phyloP scores from a whole-genome alignment of 2,329 filamentous ascomycete species.

The Plenodomus lindquistii region DNA sequence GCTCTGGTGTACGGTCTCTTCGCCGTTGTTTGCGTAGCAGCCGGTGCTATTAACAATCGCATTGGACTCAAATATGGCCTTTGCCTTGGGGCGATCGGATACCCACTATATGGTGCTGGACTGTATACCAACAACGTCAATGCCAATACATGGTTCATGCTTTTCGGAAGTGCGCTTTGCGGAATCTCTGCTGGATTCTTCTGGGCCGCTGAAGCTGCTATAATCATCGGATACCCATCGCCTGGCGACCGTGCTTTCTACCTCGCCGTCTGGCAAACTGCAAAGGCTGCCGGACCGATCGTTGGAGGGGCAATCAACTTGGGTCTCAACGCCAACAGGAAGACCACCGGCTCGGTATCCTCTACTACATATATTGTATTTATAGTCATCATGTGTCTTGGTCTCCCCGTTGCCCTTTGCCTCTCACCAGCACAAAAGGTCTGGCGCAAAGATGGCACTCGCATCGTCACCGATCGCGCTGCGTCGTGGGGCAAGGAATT shows the following conservation, averaged over 20 bases:
- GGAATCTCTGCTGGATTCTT: slow-evolving; percentile 49
- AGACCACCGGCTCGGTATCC: slow-evolving; percentile 45
- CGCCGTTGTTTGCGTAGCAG: slow-evolving; percentile 35
- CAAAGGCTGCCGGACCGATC: slow-evolving; percentile 45
- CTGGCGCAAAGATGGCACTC: slow-evolving; percentile 49
- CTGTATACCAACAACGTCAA: slow-evolving; percentile 47
- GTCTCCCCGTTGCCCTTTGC: slow-evolving; percentile 48
- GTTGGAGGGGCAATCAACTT: slow-evolving; percentile 57
- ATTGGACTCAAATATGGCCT: slow-evolving; percentile 42
- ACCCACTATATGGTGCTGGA: slow-evolving; percentile 48
- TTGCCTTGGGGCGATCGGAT: slow-evolving; percentile 50
- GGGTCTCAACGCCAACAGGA: slow-evolving; percentile 49
- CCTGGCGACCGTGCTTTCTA: slow-evolving; percentile 43
- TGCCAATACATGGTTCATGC: slow-evolving; percentile 47
- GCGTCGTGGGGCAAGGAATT: slow-evolving; percentile 32
- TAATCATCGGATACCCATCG: slow-evolving; percentile 48
- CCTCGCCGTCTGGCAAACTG: slow-evolving; percentile 41
- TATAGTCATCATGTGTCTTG: slow-evolving; percentile 54
- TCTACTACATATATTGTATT: slow-evolving; percentile 52
- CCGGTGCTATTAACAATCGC: slow-evolving; percentile 45
- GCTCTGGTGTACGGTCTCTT: slow-evolving; percentile 40
- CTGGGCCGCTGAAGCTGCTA: slow-evolving; percentile 49
- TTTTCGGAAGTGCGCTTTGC: slow-evolving; percentile 45
- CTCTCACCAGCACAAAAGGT: slow-evolving; percentile 53
- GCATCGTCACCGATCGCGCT: slow-evolving; percentile 29